Conservation (phyloP, 179 eudicot species). For the Sideroxylon spinosum region DNA sequence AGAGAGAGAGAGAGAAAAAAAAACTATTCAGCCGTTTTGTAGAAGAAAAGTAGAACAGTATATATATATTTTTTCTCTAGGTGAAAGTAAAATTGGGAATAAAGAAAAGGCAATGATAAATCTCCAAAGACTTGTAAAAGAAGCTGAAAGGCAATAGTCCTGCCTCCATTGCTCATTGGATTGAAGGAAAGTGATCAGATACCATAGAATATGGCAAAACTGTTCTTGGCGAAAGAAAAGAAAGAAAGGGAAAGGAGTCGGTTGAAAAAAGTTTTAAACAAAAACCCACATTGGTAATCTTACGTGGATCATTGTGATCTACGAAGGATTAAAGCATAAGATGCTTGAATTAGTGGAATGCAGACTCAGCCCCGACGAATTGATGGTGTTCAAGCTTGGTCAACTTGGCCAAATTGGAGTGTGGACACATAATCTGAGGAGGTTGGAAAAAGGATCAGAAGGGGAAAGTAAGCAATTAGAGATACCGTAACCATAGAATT, state of each 20-base stretch:
- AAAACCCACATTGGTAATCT: not conserved
- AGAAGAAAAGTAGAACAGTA: too few species aligned
- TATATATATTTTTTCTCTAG: too few species aligned
- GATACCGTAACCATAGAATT: not conserved
- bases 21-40: too few species aligned
- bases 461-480: slow-evolving; percentile 13
- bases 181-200: not conserved
- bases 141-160: not conserved
- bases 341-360: slow-evolving; percentile 46
- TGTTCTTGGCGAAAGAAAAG: not conserved
- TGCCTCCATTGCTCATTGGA: not conserved
- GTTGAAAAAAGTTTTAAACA: not conserved
- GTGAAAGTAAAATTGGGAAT: too few species aligned
- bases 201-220: not conserved
- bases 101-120: not conserved
- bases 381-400: slow-evolving; percentile 35
- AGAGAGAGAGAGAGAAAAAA: too few species aligned
- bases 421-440: slow-evolving; percentile 20
- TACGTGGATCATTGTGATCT: slow-evolving; percentile 12
- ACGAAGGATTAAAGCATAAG: slow-evolving; percentile 23
- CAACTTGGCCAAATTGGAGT: slow-evolving; percentile 42
- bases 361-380: slow-evolving; percentile 35
- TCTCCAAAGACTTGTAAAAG: slow-evolving; percentile 9
- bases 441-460: slow-evolving; percentile 21
- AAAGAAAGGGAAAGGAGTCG: not conserved